phyloP scores from a whole-genome alignment of 805 yeast genomes.

The Nadsonia fulvescens region DNA sequence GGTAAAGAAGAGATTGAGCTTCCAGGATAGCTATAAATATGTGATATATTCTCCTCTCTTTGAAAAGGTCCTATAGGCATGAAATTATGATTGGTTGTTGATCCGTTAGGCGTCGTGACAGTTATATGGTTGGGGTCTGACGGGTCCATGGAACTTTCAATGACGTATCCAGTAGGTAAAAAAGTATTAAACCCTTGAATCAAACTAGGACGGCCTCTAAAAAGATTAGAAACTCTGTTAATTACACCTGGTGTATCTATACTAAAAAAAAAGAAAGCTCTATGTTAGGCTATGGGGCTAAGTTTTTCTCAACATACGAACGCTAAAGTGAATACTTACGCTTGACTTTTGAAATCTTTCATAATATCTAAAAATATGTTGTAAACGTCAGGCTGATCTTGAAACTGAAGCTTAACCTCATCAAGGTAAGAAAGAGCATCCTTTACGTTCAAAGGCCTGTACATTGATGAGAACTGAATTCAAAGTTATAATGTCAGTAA shows the following conservation, averaged over 20 bases:
- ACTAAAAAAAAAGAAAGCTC: conserved; percentile 9
- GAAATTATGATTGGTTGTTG: no score
- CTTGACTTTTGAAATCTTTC: conserved; percentile 96
- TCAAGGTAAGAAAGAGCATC: conserved; percentile 93
- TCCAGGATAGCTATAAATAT: no score
- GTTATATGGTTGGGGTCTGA: no score
- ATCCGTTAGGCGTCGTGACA: no score
- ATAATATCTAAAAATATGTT: conserved; percentile 90
- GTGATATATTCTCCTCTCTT: no score
- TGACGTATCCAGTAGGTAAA: conserved; percentile 84
- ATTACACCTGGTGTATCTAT: conserved; percentile 98
- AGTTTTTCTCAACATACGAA: no score
- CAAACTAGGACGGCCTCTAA: conserved; percentile 77
- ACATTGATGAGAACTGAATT: no score
- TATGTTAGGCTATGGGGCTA: no score
- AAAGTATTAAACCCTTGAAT: conserved; percentile 96
- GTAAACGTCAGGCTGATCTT: conserved; percentile 85
- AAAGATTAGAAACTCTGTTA: conserved; percentile 78
- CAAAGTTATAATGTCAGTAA: no score
- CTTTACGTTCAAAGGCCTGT: conserved; percentile 70
- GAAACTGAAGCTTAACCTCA: conserved; percentile 86
- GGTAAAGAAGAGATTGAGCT: no score
- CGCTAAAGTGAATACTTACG: conserved; percentile 27
- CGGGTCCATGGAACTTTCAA: conserved; percentile 75
- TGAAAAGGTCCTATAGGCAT: no score